Evolutionary conservation across 1,284 basidiomycete genomes (phyloP).

Genomic region (Moesziomyces parantarcticus): DNA sequence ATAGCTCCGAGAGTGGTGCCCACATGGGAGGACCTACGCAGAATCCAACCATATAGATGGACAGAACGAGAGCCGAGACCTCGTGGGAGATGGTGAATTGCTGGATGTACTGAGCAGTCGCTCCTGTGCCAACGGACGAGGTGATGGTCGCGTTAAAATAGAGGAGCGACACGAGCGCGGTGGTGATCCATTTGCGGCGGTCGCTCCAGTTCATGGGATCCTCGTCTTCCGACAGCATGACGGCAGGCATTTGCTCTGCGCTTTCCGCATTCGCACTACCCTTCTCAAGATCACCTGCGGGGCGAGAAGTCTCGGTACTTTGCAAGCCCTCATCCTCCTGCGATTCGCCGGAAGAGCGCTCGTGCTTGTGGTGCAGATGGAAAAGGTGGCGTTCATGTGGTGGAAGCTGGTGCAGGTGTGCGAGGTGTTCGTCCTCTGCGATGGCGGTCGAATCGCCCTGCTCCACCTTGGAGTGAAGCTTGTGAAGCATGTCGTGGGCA

Average conservation of each 20-base stretch:
- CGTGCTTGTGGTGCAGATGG: slow-evolving; percentile 10
- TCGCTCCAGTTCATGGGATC: slow-evolving; percentile 32
- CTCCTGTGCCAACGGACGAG: slow-evolving; percentile 40
- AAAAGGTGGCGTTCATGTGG: slow-evolving; percentile 7
- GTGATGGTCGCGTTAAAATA: slow-evolving; percentile 42
- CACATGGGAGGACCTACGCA: slow-evolving; percentile 52
- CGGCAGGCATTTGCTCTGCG: slow-evolving; percentile 1
- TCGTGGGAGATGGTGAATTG: slow-evolving; percentile 35
- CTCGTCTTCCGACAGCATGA: slow-evolving; percentile 36
- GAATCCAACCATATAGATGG: slow-evolving; percentile 52
- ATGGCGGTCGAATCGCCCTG: slow-evolving; percentile 36
- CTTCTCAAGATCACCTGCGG: slow-evolving; percentile 1
- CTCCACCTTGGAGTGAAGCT: slow-evolving; percentile 23
- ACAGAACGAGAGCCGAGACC: slow-evolving; percentile 30
- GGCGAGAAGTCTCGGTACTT: slow-evolving; percentile 1
- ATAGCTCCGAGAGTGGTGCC: slow-evolving; percentile 52
- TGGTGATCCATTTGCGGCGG: slow-evolving; percentile 35
- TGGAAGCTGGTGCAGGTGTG: slow-evolving; percentile 24
- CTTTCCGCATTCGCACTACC: neutral
- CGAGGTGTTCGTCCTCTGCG: slow-evolving; percentile 31
- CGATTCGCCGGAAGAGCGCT: neutral
- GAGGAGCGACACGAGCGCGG: slow-evolving; percentile 35
- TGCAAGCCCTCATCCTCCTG: neutral
- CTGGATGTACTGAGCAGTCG: slow-evolving; percentile 30
- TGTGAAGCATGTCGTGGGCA: slow-evolving; percentile 14